Evolutionary conservation across 1,284 basidiomycete genomes (phyloP).

Genomic region (Irpex lacteus): DNA sequence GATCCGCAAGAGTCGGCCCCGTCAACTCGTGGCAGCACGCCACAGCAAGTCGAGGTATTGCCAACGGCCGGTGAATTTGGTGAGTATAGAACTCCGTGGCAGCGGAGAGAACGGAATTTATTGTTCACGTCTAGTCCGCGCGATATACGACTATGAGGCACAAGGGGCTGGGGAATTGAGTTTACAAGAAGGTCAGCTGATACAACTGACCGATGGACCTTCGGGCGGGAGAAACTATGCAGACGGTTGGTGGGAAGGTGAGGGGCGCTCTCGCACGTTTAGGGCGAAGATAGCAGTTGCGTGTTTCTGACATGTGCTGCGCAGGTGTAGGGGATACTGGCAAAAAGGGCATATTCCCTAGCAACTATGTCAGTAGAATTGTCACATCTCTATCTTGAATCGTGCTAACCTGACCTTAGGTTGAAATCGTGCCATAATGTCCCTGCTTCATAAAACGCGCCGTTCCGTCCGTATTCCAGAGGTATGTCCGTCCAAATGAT

Average conservation of each 20-base stretch:
- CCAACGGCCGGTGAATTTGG: constrained; percentile 45
- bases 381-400: neutral
- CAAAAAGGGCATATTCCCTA: constrained; percentile 76
- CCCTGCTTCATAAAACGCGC: neutral
- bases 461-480: neutral
- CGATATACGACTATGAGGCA: constrained; percentile 66
- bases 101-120: constrained; percentile 1
- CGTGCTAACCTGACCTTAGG: constrained; percentile 12
- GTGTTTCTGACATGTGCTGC: constrained; percentile 13
- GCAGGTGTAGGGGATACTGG: constrained; percentile 60
- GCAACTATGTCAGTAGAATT: constrained; percentile 68
- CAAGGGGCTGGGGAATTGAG: constrained; percentile 69
- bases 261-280: constrained; percentile 10
- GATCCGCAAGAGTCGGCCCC: constrained; percentile 33
- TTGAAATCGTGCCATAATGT: constrained; percentile 17
- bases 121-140: constrained; percentile 49
- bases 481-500: neutral
- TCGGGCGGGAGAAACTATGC: constrained; percentile 62
- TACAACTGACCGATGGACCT: constrained; percentile 62
- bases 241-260: constrained; percentile 85
- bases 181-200: constrained; percentile 55
- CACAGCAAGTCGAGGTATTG: constrained; percentile 9
- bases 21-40: constrained; percentile 16
- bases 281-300: neutral
- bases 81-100: constrained; percentile 19